Evolutionary conservation across 768 basidiomycete genomes (phyloP).

Genomic region (Leccinellum albellum): DNA sequence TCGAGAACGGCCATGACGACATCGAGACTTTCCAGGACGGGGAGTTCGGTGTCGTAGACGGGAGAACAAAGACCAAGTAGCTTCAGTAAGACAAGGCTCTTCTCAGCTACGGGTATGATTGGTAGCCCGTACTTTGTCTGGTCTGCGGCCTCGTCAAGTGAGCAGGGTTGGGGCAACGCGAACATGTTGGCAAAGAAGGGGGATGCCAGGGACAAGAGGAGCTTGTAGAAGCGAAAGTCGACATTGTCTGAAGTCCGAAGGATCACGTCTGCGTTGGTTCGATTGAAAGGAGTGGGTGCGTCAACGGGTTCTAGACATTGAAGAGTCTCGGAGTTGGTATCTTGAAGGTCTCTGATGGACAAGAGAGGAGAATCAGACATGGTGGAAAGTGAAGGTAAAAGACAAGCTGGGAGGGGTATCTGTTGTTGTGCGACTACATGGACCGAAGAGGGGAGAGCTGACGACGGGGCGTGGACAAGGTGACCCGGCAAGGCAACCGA

Average conservation of each 20-base stretch:
- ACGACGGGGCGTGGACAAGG: constrained; percentile 1
- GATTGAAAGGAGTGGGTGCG: constrained; percentile 43
- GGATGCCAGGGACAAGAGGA: constrained; percentile 53
- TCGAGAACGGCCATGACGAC: constrained; percentile 41
- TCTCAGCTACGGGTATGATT: constrained; percentile 48
- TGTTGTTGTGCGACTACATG: constrained; percentile 10
- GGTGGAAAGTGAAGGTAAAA: background rate
- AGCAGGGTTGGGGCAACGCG: constrained; percentile 42
- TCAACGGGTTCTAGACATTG: constrained; percentile 18
- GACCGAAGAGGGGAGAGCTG: constrained; percentile 4
- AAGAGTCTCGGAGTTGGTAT: background rate
- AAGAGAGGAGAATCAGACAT: constrained; percentile 15
- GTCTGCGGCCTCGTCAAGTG: constrained; percentile 27
- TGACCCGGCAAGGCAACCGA: constrained; percentile 3
- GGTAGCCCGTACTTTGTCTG: constrained; percentile 35
- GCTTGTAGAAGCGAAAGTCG: constrained; percentile 52
- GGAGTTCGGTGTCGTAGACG: constrained; percentile 33
- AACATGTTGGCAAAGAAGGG: constrained; percentile 57
- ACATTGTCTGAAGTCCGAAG: constrained; percentile 51
- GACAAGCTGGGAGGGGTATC: background rate
- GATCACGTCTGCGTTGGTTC: constrained; percentile 48
- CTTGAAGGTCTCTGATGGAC: constrained; percentile 3
- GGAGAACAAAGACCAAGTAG: constrained; percentile 50
- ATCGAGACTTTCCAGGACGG: constrained; percentile 35
- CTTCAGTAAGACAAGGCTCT: constrained; percentile 37